A percentile compares a stretch with the other conserved stretches of the same genome.
phyloP scores from a whole-genome alignment of 208 protist species.

The Leishmania gerbilli region DNA sequence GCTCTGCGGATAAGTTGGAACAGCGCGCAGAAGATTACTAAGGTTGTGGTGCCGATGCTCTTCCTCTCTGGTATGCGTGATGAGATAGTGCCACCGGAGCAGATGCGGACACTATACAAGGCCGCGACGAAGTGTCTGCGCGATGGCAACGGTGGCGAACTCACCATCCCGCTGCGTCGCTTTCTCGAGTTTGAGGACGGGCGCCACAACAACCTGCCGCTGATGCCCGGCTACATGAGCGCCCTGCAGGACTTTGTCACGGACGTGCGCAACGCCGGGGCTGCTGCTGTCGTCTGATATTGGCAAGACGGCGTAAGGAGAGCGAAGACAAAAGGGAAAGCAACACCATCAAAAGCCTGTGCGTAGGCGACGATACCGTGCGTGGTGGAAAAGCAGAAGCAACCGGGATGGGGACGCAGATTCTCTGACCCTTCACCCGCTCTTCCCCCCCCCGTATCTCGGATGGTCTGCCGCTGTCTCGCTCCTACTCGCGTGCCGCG shows the following conservation, averaged over 20 bases:
- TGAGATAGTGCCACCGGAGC: constrained; percentile 84
- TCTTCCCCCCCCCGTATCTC: background rate
- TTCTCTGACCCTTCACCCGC: background rate
- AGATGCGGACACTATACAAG: constrained; percentile 78
- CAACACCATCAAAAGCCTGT: background rate
- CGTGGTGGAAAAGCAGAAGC: background rate
- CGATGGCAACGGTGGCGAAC: constrained; percentile 20
- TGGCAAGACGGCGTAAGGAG: background rate
- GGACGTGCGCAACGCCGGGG: constrained; percentile 22
- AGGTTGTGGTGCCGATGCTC: constrained; percentile 61
- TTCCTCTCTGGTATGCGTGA: constrained; percentile 84
- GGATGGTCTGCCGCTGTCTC: background rate
- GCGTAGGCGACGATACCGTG: background rate
- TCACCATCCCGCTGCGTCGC: constrained; percentile 31
- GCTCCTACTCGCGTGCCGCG: background rate
- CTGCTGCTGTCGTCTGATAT: constrained; percentile 4
- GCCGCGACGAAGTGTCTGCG: constrained; percentile 24
- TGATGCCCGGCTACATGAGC: constrained; percentile 59
- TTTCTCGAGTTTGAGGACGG: constrained; percentile 78
- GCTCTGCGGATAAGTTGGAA: constrained; percentile 72
- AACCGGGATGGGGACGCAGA: background rate
- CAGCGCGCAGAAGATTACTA: constrained; percentile 45
- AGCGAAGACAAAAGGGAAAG: background rate
- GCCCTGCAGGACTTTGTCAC: constrained; percentile 66
- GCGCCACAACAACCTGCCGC: constrained; percentile 67